These are phyloP conservation scores for Galerina sulciceps DNA, from an alignment of 768 basidiomycete genomes.

Conservation along the genomic window DNA sequence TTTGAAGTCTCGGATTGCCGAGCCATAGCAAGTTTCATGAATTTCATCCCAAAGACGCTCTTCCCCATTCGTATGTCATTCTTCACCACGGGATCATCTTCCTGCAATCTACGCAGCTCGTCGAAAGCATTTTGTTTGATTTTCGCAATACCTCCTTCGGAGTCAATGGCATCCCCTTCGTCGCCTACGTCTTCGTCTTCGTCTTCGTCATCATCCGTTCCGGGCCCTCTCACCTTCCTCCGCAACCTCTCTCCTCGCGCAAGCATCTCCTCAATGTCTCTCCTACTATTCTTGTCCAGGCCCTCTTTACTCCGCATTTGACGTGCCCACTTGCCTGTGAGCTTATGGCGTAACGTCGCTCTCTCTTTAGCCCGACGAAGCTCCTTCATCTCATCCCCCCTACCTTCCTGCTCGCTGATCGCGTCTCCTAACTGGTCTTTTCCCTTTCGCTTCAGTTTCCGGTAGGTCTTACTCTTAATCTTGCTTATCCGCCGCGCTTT, in stretches of 20 bases:
- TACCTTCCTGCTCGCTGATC: slow-evolving; percentile 52
- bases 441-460: slow-evolving; percentile 82
- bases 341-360: slow-evolving; percentile 87
- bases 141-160: slow-evolving; percentile 48
- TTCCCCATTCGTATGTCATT: slow-evolving; percentile 50
- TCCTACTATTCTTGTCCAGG: slow-evolving; percentile 59
- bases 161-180: slow-evolving; percentile 42
- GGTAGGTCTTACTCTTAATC: slow-evolving; percentile 95
- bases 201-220: slow-evolving; percentile 57
- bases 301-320: slow-evolving; percentile 63
- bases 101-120: slow-evolving; percentile 63
- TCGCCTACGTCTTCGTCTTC: slow-evolving; percentile 51
- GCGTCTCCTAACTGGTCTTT: slow-evolving; percentile 61
- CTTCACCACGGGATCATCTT: slow-evolving; percentile 21
- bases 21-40: slow-evolving; percentile 92
- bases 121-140: slow-evolving; percentile 78
- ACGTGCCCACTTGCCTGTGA: slow-evolving; percentile 87
- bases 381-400: slow-evolving; percentile 61
- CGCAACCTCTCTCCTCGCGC: slow-evolving; percentile 79
- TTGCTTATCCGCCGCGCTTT: slow-evolving; percentile 90
- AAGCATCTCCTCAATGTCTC: slow-evolving; percentile 86
- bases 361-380: slow-evolving; percentile 83
- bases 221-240: slow-evolving; percentile 73
- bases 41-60: slow-evolving; percentile 94
- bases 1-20: slow-evolving; percentile 62